phyloP scores from a whole-genome alignment of 2,329 filamentous ascomycete species.

The Fusarium clavum region DNA sequence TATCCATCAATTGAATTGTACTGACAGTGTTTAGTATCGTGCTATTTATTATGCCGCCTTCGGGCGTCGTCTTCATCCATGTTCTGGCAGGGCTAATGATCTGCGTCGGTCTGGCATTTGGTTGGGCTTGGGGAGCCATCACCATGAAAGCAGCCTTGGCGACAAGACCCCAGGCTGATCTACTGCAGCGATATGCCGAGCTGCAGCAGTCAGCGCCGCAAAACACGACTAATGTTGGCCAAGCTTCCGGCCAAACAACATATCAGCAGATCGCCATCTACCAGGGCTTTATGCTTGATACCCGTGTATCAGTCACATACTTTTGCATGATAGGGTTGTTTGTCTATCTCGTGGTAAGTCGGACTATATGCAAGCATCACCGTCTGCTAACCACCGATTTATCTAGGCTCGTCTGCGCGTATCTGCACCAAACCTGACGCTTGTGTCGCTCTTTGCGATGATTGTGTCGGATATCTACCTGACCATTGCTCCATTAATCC shows the following conservation, averaged over 20 bases:
- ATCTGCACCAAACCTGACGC: constrained; percentile 13
- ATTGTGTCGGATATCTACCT: constrained; percentile 18
- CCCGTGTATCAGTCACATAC: constrained; percentile 31
- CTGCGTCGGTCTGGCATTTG: constrained; percentile 23
- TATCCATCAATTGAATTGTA: background rate
- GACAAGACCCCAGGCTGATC: constrained; percentile 28
- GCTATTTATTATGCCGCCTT: constrained; percentile 37
- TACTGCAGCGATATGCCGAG: constrained; percentile 17
- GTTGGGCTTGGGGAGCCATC: constrained; percentile 37
- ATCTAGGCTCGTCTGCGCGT: constrained; percentile 12
- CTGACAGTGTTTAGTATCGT: constrained; percentile 26
- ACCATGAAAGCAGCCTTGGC: constrained; percentile 38
- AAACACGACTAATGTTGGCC: constrained; percentile 31
- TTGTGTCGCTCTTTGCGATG: constrained; percentile 12
- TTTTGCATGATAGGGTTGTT: constrained; percentile 38
- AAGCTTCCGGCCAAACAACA: constrained; percentile 19
- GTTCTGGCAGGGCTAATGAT: constrained; percentile 30
- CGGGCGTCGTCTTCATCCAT: constrained; percentile 40
- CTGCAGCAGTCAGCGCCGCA: constrained; percentile 26
- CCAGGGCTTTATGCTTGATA: constrained; percentile 34
- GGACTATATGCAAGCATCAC: accelerated
- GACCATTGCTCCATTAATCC: constrained; percentile 5
- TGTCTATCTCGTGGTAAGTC: constrained; percentile 26
- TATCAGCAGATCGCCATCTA: constrained; percentile 28
- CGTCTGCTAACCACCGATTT: background rate